Conservation (phyloP, 2,329 filamentous ascomycete genomes). For the Fusarium armeniacum region DNA sequence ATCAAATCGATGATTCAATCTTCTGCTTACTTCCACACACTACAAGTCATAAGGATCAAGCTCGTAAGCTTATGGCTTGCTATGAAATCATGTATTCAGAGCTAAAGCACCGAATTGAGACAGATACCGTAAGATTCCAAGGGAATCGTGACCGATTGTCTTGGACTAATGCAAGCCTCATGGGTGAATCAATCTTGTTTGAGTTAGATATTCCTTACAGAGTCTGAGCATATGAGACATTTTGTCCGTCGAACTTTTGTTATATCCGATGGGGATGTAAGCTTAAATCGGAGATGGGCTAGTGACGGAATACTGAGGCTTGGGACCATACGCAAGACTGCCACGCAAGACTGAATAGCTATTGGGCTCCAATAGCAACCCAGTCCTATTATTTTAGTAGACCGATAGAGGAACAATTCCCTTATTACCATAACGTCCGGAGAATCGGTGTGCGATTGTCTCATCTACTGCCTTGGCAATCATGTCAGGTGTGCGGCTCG, state of each 20-base stretch:
- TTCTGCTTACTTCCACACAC: background rate
- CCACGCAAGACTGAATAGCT: background rate
- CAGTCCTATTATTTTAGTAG: background rate
- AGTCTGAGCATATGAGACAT: background rate
- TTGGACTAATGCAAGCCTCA: background rate
- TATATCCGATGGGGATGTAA: conserved; percentile 1
- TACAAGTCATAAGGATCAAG: background rate
- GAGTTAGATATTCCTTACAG: background rate
- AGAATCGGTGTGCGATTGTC: background rate
- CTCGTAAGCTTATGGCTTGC: conserved; percentile 7
- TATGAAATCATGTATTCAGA: background rate
- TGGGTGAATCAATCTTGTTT: background rate
- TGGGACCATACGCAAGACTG: background rate
- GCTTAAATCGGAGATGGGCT: background rate
- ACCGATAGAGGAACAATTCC: background rate
- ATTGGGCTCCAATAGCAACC: background rate
- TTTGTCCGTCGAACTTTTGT: background rate
- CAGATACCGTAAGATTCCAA: background rate
- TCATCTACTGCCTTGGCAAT: background rate
- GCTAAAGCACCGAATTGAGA: background rate
- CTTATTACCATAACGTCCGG: background rate
- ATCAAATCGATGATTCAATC: background rate
- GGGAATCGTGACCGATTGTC: background rate
- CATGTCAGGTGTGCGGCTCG: background rate
- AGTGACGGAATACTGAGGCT: background rate